Evolutionary conservation across 139 green algal genomes (phyloP).

Genomic region (Edaphochlamys debaryana): DNA sequence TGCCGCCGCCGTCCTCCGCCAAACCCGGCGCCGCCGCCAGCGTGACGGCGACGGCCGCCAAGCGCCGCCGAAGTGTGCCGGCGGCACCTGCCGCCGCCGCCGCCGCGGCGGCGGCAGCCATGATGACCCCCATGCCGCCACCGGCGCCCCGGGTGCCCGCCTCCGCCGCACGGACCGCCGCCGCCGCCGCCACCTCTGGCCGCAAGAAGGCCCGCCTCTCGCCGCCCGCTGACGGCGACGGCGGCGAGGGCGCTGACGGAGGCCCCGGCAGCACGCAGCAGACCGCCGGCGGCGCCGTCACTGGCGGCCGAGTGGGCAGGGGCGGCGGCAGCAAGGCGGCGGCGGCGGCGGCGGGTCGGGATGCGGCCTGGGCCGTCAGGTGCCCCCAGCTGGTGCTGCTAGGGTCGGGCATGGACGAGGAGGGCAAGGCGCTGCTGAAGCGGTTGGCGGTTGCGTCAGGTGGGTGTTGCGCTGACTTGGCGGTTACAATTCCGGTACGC

Average conservation of each 20-base stretch:
- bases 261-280: neutral
- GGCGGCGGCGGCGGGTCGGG: neutral
- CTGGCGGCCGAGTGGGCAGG: too few relatives aligned
- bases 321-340: too few relatives aligned
- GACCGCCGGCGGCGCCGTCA: too few relatives aligned
- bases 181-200: neutral
- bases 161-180: neutral
- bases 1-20: too few relatives aligned
- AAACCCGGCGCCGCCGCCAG: neutral
- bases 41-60: neutral
- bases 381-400: constrained; percentile 16
- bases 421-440: constrained; percentile 14
- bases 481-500: too few relatives aligned
- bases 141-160: too few relatives aligned
- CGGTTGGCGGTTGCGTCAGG: constrained; percentile 25
- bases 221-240: neutral
- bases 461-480: neutral
- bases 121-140: neutral
- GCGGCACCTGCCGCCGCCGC: neutral
- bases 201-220: constrained; percentile 21
- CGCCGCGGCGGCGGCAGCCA: neutral
- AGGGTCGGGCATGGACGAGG: constrained; percentile 17
- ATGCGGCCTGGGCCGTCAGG: neutral
- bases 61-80: constrained; percentile 11
- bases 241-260: neutral